phyloP scores from a whole-genome alignment of 306 rosid species.

The Casuarina equisetifolia region DNA sequence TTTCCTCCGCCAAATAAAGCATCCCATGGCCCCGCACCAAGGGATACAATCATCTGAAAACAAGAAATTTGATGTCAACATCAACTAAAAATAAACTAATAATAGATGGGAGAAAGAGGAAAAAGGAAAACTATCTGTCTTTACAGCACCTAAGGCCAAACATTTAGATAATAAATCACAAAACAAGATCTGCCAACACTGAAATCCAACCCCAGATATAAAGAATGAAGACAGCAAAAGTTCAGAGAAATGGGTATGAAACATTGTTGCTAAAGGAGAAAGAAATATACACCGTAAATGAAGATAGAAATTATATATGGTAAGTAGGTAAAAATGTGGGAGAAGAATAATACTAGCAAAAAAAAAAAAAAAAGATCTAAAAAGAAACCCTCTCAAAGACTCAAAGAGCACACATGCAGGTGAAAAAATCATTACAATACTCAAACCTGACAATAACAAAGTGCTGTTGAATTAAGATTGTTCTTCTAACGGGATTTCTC shows the following conservation, averaged over 20 bases:
- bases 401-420: background rate
- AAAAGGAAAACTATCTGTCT: background rate
- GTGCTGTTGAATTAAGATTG: background rate
- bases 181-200: background rate
- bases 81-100: background rate
- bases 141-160: background rate
- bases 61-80: slow-evolving; percentile 12
- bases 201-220: background rate
- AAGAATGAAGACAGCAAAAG: background rate
- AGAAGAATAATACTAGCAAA: background rate
- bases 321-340: background rate
- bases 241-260: background rate
- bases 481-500: background rate
- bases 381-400: background rate
- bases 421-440: background rate
- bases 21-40: slow-evolving; percentile 98
- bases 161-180: background rate
- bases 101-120: background rate
- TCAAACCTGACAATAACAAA: background rate
- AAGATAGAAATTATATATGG: background rate
- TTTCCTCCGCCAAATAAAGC: slow-evolving; percentile 94
- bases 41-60: slow-evolving; percentile 79
- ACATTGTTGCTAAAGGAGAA: background rate
- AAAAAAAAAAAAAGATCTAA: background rate
- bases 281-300: background rate